Evolutionary conservation across 768 basidiomycete species (phyloP).

Genomic region (Phylloporus arenicola): DNA sequence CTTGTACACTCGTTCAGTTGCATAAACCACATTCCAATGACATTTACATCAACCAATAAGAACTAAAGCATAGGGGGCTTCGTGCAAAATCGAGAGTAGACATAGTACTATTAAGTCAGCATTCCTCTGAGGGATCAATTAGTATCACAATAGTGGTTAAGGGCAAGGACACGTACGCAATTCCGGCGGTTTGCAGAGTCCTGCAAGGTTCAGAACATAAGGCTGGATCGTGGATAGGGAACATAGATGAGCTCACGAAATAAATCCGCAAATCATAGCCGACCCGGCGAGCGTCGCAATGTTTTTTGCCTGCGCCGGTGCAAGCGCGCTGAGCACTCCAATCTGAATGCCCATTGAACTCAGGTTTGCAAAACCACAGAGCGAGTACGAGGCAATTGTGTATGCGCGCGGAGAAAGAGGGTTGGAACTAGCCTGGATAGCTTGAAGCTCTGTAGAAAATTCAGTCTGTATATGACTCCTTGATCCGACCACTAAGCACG

Average conservation of each 20-base stretch:
- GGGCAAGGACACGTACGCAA: slow-evolving; percentile 41
- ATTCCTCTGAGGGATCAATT: slow-evolving; percentile 38
- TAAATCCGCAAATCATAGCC: slow-evolving; percentile 67
- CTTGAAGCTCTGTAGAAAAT: slow-evolving; percentile 29
- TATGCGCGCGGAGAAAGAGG: slow-evolving; percentile 69
- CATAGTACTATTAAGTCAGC: slow-evolving; percentile 18
- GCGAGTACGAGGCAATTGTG: slow-evolving; percentile 80
- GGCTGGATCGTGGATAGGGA: background rate
- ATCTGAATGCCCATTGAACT: slow-evolving; percentile 84
- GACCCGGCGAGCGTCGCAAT: slow-evolving; percentile 68
- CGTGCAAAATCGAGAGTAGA: too few species aligned
- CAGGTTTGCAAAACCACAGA: slow-evolving; percentile 89
- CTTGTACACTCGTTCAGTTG: background rate
- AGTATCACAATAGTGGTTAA: background rate
- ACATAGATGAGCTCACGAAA: slow-evolving; percentile 34
- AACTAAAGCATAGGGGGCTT: background rate
- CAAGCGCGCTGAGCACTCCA: slow-evolving; percentile 66
- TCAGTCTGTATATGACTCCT: background rate
- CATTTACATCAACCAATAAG: background rate
- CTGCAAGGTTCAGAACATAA: slow-evolving; percentile 12
- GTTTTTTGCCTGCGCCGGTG: slow-evolving; percentile 60
- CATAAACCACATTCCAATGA: background rate
- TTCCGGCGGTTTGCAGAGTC: slow-evolving; percentile 54
- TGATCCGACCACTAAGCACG: slow-evolving; percentile 5
- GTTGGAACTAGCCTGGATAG: slow-evolving; percentile 43